Evolutionary conservation across 75 land plant genomes (phyloP).

Genomic region (Sequoia sempervirens): DNA sequence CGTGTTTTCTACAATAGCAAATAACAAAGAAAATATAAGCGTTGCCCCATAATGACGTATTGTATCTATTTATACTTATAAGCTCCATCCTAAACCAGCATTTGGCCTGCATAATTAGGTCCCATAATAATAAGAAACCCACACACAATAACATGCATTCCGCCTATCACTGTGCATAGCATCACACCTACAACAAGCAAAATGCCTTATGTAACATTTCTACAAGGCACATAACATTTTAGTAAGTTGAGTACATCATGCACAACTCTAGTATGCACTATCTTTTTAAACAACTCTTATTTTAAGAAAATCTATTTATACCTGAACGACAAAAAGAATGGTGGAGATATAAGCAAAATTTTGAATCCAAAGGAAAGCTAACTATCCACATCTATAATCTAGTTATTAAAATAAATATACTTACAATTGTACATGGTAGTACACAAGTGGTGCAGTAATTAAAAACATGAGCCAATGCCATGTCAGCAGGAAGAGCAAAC

Average conservation of each 20-base stretch:
- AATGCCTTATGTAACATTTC: background rate
- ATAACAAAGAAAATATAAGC: background rate
- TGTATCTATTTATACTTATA: no score
- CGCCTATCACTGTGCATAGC: background rate
- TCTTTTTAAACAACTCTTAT: background rate
- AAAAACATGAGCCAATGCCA: constrained; percentile 66
- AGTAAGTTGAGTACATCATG: background rate
- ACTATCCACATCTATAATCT: background rate
- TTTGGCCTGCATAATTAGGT: background rate
- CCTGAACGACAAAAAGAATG: background rate
- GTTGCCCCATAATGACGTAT: no score
- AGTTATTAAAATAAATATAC: constrained; percentile 10
- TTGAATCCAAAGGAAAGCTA: background rate
- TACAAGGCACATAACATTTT: background rate
- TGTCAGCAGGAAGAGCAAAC: constrained; percentile 40
- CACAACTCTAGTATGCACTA: background rate
- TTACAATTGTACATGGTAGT: constrained; percentile 53
- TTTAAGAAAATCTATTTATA: background rate
- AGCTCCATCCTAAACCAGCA: background rate
- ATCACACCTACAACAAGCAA: background rate
- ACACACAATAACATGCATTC: background rate
- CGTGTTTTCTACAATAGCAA: background rate
- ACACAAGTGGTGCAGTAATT: constrained; percentile 43
- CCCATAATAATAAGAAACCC: background rate
- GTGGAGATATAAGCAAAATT: background rate